Evolutionary conservation across 2,329 filamentous ascomycete species (phyloP).

Genomic region (Sclerotiophoma versabilis): DNA sequence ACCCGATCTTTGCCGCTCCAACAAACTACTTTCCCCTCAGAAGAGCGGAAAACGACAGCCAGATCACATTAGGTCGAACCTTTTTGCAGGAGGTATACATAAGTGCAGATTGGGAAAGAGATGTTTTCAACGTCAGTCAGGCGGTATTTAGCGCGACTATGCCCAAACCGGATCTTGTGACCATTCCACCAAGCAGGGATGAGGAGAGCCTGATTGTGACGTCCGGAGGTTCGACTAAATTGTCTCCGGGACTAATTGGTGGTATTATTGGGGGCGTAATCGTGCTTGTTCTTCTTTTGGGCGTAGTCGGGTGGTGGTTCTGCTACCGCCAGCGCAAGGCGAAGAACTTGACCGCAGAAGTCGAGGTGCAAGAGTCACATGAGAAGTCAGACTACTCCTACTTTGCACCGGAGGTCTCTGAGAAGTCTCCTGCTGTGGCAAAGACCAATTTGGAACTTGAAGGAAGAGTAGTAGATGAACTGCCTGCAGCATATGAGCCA

Average conservation of each 20-base stretch:
- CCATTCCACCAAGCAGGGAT: constrained; percentile 26
- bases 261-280: neutral
- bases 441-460: neutral
- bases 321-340: neutral
- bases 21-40: constrained; percentile 1
- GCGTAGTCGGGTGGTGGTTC: neutral
- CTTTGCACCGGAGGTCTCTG: neutral
- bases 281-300: neutral
- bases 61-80: constrained; percentile 57
- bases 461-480: neutral
- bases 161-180: constrained; percentile 26
- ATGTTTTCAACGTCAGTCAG: constrained; percentile 55
- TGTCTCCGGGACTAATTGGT: neutral
- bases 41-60: neutral
- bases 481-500: neutral
- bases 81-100: constrained; percentile 71
- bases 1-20: neutral
- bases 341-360: neutral
- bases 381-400: neutral
- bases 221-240: neutral
- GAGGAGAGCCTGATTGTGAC: neutral
- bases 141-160: constrained; percentile 28
- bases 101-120: constrained; percentile 53
- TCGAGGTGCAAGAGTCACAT: neutral
- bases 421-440: neutral